Evolutionary conservation across 2,329 filamentous ascomycete genomes (phyloP).

Genomic region (Fusarium sarcochroum): DNA sequence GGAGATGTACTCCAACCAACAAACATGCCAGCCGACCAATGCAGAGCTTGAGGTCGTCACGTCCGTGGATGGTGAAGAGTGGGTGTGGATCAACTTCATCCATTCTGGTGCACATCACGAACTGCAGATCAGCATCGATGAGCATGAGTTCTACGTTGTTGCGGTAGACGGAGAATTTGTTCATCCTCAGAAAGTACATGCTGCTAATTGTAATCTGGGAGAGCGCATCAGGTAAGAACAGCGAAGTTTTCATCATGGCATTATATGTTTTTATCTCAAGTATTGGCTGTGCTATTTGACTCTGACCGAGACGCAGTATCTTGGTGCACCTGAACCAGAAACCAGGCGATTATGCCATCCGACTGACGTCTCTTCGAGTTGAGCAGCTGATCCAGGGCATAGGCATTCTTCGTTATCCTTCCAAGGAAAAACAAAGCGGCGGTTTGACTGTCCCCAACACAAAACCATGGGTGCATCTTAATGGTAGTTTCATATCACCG

Average conservation of each 20-base stretch:
- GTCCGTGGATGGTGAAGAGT: neutral
- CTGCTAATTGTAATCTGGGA: neutral
- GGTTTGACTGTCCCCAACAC: neutral
- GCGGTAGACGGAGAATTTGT: slow-evolving; percentile 5
- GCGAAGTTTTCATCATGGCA: too few species aligned
- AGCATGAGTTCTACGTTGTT: slow-evolving; percentile 1
- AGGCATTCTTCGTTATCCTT: slow-evolving; percentile 1
- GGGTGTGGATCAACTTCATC: slow-evolving; percentile 4
- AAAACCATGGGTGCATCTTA: neutral
- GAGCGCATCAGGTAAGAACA: neutral
- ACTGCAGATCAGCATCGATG: neutral
- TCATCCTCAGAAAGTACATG: neutral
- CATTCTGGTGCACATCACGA: slow-evolving; percentile 5
- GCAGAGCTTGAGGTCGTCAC: neutral
- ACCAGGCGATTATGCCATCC: slow-evolving; percentile 4
- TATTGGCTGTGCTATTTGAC: too few species aligned
- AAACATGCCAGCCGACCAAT: neutral
- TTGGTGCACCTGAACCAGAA: neutral
- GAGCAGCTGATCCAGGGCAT: slow-evolving; percentile 5
- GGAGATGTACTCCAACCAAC: neutral
- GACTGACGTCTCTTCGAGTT: neutral
- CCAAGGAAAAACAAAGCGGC: neutral
- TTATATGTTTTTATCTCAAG: too few species aligned
- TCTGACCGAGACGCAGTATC: neutral
- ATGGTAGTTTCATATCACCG: neutral